Evolutionary conservation across 2,329 filamentous ascomycete genomes (phyloP).

Genomic region (Trichoderma atrobrunneum): DNA sequence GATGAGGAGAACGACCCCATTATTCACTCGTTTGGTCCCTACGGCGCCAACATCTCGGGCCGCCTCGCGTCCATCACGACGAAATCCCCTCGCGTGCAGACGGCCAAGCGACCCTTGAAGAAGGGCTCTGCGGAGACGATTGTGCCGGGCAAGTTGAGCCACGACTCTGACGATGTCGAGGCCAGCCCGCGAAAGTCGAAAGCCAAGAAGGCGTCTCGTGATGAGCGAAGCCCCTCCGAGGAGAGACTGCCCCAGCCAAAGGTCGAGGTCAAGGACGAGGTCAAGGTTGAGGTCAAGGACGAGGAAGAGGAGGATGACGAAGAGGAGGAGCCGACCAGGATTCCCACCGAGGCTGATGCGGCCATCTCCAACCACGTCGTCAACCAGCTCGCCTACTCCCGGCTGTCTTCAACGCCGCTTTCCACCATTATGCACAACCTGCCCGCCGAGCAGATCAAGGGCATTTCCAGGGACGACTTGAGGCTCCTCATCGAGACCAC

Average conservation of each 20-base stretch:
- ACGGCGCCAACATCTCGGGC: conserved; percentile 79
- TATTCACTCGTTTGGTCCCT: conserved; percentile 87
- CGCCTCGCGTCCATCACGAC: conserved; percentile 76
- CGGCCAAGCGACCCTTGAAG: conserved; percentile 26
- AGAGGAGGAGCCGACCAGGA: neutral
- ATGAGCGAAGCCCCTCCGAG: neutral
- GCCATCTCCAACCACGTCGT: conserved; percentile 77
- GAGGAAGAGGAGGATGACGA: conserved; percentile 16
- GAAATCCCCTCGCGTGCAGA: conserved; percentile 56
- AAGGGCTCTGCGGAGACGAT: conserved; percentile 25
- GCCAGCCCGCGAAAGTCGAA: conserved; percentile 3
- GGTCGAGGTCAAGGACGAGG: neutral
- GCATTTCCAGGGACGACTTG: conserved; percentile 61
- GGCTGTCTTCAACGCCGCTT: conserved; percentile 84
- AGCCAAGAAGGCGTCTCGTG: neutral
- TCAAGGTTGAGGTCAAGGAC: conserved; percentile 3
- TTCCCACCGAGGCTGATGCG: conserved; percentile 36
- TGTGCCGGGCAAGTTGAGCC: conserved; percentile 22
- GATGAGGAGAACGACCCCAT: conserved; percentile 95
- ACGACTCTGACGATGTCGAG: conserved; percentile 19
- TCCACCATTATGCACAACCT: conserved; percentile 87
- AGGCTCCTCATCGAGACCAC: conserved; percentile 70
- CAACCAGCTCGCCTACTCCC: conserved; percentile 94
- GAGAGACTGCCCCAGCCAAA: neutral
- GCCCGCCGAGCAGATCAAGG: conserved; percentile 58